Evolutionary conservation across 371 early-diverging fungal genomes (phyloP), one percentile per base, ranked within the genome.

Genomic region (Rhizopus stolonifer): DNA sequence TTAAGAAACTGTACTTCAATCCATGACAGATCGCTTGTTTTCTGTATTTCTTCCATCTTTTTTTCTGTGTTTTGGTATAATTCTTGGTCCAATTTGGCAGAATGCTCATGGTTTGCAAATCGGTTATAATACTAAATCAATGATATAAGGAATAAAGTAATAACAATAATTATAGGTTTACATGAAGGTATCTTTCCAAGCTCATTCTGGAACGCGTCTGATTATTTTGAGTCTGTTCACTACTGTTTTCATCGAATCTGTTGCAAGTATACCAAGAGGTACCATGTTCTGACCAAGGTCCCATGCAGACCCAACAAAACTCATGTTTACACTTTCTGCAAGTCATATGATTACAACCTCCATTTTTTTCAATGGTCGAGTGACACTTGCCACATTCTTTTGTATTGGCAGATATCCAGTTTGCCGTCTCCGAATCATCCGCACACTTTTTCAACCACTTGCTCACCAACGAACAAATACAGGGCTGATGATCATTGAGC

Each of bases 391-490:
- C 80, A 65, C 99, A 98, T 70, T 96, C 97, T 69, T 96, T 95
- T 38, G 98, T 97, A 72, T 97, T 88, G 24, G 94, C 94, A 19
- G 89, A 86, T 52, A 97, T 91, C 97, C 97, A 98, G 70, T 96
- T 95, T n/a, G 95, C 87, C 3, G 98, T 98, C 64, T 97, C 98
- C 14, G 95, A 94, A 65, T 98, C 99, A 72, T 98, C 98, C 31
- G 81, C 88, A 69, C 97, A 96, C 71, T 98, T 97, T 56, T 94
- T 90, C 36, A 93, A 52, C 98, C 98, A 98, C 56, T 77, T 70
- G 54, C 87, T 87, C 24, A 91, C 93, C 21, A 97, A 67, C 0
- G 54, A 54, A 71, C 99, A 98, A n/a, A 90, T 80, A 51, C 87
- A 88, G 3, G 99, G 99, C 62, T 90, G 88, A 70, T 98, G 99